Evolutionary conservation across 257 asterid species (phyloP).

Genomic region (Cynanchum wilfordii): DNA sequence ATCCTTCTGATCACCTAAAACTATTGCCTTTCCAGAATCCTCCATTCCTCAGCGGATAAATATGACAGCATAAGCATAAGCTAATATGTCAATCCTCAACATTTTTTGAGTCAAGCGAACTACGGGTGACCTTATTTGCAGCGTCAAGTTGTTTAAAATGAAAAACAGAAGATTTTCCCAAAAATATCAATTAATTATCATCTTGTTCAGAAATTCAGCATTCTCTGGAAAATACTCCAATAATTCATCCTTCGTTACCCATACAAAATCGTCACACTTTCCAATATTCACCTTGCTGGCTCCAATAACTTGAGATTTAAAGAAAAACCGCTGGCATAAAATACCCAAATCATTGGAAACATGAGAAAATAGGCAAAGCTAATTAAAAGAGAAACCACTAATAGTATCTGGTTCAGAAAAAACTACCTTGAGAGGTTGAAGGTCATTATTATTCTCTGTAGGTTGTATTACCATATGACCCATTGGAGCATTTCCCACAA

Average conservation of each 20-base stretch:
- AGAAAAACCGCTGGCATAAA: slow-evolving; percentile 71
- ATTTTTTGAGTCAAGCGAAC: not conserved
- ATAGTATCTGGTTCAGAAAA: no score
- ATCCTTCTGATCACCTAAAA: not conserved
- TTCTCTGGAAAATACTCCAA: slow-evolving; percentile 85
- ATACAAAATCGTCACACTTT: slow-evolving; percentile 63
- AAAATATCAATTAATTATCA: slow-evolving; percentile 45
- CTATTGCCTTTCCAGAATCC: not conserved
- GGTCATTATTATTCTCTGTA: slow-evolving; percentile 26
- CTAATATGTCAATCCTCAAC: not conserved
- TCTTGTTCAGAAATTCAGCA: slow-evolving; percentile 62
- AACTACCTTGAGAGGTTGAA: slow-evolving; percentile 48
- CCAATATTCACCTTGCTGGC: slow-evolving; percentile 46
- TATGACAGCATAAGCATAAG: not conserved
- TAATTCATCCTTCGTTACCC: slow-evolving; percentile 89
- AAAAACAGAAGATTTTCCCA: not conserved
- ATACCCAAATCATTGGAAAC: not conserved
- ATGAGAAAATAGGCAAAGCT: not conserved
- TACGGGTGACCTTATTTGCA: not conserved
- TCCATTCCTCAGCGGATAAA: not conserved
- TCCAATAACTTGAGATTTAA: slow-evolving; percentile 87
- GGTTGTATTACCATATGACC: slow-evolving; percentile 53
- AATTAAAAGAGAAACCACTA: not conserved
- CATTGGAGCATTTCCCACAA: slow-evolving; percentile 93
- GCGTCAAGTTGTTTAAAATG: not conserved